Evolutionary conservation across 2,329 filamentous ascomycete species (phyloP), one percentile per base, ranked within the genome.

Genomic region (Coniochaeta sp.): DNA sequence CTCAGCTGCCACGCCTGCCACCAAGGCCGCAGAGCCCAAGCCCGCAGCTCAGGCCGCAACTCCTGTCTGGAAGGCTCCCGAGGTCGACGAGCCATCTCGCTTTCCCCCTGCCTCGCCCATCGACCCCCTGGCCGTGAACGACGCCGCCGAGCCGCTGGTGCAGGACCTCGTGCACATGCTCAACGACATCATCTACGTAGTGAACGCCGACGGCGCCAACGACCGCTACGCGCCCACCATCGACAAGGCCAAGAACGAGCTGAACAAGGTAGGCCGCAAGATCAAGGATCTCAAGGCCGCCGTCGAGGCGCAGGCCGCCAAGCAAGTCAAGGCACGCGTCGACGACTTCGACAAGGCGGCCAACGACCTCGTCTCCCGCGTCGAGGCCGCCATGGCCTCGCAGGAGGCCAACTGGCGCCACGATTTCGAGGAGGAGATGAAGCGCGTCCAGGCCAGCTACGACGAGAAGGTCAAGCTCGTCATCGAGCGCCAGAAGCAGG

Each of bases 151-250:
- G 66, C 88, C 89, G 26, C 80, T 96, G 31, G 88, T 97, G 20
- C 91, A 96, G 70, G 90, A 97, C 63, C 77, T 99, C 6, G 90
- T 95, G 54, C 92, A 89, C 73, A 92, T 96, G 72, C 79, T 99
- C 61, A 99, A 99, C 72, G 90, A 95, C 68, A 86, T 99, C 61
- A 96, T 99, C 65, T 85, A 89, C 8, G 89, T 95, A 46, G 85
- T 96, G 66, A 96, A 96, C 68, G 87, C 88, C 53, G 92, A 96
- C 66, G 82, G 86, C 55, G 82, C 89, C 52, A 82, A 86, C 56
- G 79, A 79, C 59, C 90, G 87, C 68, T 96, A 94, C 71, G 83
- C 82, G 50, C 79, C 81, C 3, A 86, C 90, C 1, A 84, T 99
- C 53, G 75, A 79, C 60, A 91, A 94, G 75, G 91, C 92, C 56